phyloP scores from a whole-genome alignment of 2,329 filamentous ascomycete species.

The Penicillium sp. region DNA sequence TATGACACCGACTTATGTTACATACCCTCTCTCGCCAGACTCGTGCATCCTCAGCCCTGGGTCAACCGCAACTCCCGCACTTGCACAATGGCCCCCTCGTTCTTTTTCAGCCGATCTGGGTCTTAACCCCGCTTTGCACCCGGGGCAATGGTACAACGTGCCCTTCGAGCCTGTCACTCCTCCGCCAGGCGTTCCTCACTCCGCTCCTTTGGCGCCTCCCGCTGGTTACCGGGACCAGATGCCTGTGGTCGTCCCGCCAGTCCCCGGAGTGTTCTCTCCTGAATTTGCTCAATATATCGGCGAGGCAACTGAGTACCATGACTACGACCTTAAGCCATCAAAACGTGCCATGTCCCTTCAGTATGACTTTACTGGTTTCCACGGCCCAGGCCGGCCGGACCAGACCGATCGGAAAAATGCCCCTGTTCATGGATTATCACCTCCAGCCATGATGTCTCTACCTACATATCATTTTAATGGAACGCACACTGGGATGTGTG shows the following conservation, averaged over 20 bases:
- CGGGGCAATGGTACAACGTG: conserved; percentile 31
- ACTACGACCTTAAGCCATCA: conserved; percentile 29
- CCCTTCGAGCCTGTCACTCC: conserved; percentile 28
- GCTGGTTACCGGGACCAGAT: conserved; percentile 26
- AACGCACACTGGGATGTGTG: no score
- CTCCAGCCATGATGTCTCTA: conserved; percentile 28
- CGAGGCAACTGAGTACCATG: conserved; percentile 18
- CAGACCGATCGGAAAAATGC: conserved; percentile 1
- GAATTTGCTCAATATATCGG: conserved; percentile 21
- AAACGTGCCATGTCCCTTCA: conserved; percentile 30
- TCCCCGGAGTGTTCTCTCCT: conserved; percentile 19
- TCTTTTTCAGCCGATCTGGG: conserved; percentile 24
- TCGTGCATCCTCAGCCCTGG: conserved; percentile 30
- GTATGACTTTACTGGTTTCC: conserved; percentile 22
- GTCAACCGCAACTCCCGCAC: conserved; percentile 19
- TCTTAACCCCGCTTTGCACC: conserved; percentile 18
- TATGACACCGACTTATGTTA: conserved; percentile 26
- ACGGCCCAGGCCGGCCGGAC: neutral
- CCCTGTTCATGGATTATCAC: no score
- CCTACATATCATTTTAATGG: no score
- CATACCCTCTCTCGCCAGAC: conserved; percentile 29
- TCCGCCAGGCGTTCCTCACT: conserved; percentile 23
- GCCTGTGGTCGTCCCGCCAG: conserved; percentile 24
- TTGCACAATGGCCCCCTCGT: conserved; percentile 18
- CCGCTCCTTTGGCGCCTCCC: conserved; percentile 26